Conservation (phyloP, 2,329 filamentous ascomycete genomes). For the Colletotrichum siamense region DNA sequence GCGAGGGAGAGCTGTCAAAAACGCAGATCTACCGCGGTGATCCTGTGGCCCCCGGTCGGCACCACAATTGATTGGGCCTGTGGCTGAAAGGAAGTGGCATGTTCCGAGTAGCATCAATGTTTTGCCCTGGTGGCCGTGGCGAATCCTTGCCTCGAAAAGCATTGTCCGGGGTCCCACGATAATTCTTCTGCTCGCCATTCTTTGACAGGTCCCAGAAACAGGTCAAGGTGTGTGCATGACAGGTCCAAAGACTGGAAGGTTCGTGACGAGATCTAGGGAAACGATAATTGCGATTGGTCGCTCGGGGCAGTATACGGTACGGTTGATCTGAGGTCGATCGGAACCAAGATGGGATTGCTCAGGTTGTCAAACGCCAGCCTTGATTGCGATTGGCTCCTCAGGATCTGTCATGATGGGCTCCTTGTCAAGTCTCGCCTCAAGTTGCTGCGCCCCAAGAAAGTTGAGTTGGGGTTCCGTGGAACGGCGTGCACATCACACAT, state of each 20-base stretch:
- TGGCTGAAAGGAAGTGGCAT: slow-evolving; percentile 21
- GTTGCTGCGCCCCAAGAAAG: slow-evolving; percentile 21
- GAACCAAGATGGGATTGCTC: slow-evolving; percentile 24
- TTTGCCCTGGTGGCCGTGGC: slow-evolving; percentile 20
- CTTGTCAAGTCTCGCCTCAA: slow-evolving; percentile 23
- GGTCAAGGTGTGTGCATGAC: slow-evolving; percentile 16
- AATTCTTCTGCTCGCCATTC: slow-evolving; percentile 1
- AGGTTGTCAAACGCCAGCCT: slow-evolving; percentile 26
- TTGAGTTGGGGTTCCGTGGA: slow-evolving; percentile 21
- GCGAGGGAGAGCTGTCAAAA: slow-evolving; percentile 21
- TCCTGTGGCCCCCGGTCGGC: slow-evolving; percentile 9
- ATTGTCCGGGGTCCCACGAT: slow-evolving; percentile 5
- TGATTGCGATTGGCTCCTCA: slow-evolving; percentile 40
- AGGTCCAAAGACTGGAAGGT: slow-evolving; percentile 15
- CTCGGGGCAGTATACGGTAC: slow-evolving; percentile 22
- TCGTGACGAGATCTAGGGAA: slow-evolving; percentile 21
- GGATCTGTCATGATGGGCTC: slow-evolving; percentile 29
- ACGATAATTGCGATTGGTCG: slow-evolving; percentile 27
- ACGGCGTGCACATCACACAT: slow-evolving; percentile 19
- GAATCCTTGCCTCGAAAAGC: slow-evolving; percentile 10
- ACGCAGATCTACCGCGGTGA: slow-evolving; percentile 21
- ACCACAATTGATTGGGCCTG: slow-evolving; percentile 15
- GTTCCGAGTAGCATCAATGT: slow-evolving; percentile 23
- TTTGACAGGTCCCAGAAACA: slow-evolving; percentile 22
- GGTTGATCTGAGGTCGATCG: slow-evolving; percentile 25